Conservation (phyloP, 768 basidiomycete species). For the Serendipita sp. region DNA sequence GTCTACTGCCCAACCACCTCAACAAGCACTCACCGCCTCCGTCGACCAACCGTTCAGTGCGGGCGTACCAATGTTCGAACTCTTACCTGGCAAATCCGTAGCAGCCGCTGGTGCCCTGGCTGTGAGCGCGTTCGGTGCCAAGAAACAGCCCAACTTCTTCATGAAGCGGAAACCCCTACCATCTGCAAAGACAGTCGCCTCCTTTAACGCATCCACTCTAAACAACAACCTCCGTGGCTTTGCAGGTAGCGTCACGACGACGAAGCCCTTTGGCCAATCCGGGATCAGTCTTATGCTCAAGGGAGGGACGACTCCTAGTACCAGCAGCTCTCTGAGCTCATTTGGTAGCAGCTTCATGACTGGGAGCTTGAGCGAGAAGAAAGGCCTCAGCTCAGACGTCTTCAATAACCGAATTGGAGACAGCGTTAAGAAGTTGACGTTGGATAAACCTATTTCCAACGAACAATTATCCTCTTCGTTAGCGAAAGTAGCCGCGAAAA, state of each 20-base stretch:
- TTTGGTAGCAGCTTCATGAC: neutral
- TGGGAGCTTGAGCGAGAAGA: neutral
- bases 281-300: neutral
- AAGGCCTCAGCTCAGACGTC: conserved; percentile 30
- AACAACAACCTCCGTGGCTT: neutral
- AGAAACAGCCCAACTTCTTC: conserved; percentile 66
- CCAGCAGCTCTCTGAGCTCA: neutral
- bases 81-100: conserved; percentile 63
- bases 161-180: conserved; percentile 4
- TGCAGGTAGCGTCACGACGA: neutral
- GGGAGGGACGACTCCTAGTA: neutral
- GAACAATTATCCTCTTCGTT: neutral
- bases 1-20: conserved; percentile 42
- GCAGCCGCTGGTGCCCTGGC: conserved; percentile 37
- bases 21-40: conserved; percentile 60
- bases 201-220: neutral
- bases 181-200: neutral
- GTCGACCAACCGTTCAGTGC: conserved; percentile 72
- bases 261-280: neutral
- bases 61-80: conserved; percentile 31
- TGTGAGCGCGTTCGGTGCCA: conserved; percentile 15
- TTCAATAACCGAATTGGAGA: conserved; percentile 41
- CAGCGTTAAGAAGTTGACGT: conserved; percentile 84
- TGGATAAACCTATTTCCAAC: conserved; percentile 54
- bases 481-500: neutral